Evolutionary conservation across 108 stramenopile genomes (phyloP).

Genomic region (Heterococcus sp.): DNA sequence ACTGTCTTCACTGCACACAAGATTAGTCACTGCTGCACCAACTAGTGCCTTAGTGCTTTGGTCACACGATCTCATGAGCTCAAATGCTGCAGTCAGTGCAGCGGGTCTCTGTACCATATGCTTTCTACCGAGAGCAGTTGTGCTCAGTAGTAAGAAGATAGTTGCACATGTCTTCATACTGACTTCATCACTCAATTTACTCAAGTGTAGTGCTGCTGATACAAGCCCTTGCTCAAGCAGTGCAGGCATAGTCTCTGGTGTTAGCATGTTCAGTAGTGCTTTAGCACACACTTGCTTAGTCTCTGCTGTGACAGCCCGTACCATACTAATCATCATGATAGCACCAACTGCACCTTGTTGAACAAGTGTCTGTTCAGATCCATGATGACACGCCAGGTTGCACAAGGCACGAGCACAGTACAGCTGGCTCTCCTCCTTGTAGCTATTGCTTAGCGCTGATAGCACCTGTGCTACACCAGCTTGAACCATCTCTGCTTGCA

Average conservation of each 20-base stretch:
- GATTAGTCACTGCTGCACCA: conserved; percentile 23
- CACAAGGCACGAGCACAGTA: conserved; percentile 31
- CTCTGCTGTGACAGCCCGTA: conserved; percentile 37
- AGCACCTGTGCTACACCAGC: conserved; percentile 36
- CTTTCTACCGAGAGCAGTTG: conserved; percentile 9
- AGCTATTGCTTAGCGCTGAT: conserved; percentile 36
- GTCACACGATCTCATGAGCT: conserved; percentile 14
- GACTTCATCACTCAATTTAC: conserved; percentile 37
- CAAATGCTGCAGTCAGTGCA: conserved; percentile 23
- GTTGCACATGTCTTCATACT: conserved; percentile 39
- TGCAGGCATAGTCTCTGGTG: conserved; percentile 28
- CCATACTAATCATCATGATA: conserved; percentile 46
- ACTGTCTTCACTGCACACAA: conserved; percentile 33
- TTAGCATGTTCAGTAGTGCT: conserved; percentile 43
- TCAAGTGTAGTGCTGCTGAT: conserved; percentile 13
- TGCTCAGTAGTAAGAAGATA: conserved; percentile 16
- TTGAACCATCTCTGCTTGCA: conserved; percentile 55
- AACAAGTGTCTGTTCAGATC: conserved; percentile 23
- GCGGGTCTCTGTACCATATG: conserved; percentile 32
- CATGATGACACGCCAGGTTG: conserved; percentile 45
- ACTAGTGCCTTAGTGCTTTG: neutral
- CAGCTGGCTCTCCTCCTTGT: conserved; percentile 47
- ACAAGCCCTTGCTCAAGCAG: too few relatives aligned
- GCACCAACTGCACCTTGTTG: conserved; percentile 27
- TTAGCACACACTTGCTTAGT: conserved; percentile 47